A percentile compares a stretch with the other conserved stretches of the same genome.
phyloP scores from a whole-genome alignment of 2,329 filamentous ascomycete genomes.

The Botryotinia convoluta region DNA sequence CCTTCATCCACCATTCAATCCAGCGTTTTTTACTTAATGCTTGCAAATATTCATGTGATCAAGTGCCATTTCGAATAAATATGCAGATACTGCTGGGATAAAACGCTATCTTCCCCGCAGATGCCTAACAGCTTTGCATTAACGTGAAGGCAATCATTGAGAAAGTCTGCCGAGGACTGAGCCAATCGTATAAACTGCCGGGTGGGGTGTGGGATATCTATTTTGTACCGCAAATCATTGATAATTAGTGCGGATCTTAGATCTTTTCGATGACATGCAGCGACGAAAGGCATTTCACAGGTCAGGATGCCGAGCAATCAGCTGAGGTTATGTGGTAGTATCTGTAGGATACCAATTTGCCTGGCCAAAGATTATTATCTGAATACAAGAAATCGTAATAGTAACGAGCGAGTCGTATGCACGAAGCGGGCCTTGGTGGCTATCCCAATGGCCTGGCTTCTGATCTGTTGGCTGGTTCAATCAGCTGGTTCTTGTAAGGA shows the following conservation, averaged over 20 bases:
- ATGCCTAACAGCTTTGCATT: not conserved
- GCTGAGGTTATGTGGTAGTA: not conserved
- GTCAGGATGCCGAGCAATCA: not conserved
- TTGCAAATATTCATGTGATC: not conserved
- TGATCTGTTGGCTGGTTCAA: not conserved
- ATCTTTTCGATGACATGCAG: constrained; percentile 2
- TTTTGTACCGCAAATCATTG: not conserved
- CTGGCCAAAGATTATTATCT: not conserved
- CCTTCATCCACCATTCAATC: not conserved
- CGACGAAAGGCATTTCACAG: not conserved
- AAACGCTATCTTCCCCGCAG: not conserved
- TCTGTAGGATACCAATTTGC: not conserved
- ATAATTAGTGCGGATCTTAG: not conserved
- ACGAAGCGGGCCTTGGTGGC: not conserved
- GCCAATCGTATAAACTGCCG: not conserved
- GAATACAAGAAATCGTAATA: not conserved
- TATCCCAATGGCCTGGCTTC: constrained; percentile 5
- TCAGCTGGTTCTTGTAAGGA: not conserved
- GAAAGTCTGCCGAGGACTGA: not conserved
- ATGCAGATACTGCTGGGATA: not conserved
- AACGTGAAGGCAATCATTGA: not conserved
- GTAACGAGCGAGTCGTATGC: not conserved
- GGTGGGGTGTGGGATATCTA: not conserved
- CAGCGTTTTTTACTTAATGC: not conserved
- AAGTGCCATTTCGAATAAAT: not conserved